Percentiles rank a stretch among this genome's conserved stretches.
Conservation (phyloP, 805 yeast genomes). For the Pichia manshurica region DNA sequence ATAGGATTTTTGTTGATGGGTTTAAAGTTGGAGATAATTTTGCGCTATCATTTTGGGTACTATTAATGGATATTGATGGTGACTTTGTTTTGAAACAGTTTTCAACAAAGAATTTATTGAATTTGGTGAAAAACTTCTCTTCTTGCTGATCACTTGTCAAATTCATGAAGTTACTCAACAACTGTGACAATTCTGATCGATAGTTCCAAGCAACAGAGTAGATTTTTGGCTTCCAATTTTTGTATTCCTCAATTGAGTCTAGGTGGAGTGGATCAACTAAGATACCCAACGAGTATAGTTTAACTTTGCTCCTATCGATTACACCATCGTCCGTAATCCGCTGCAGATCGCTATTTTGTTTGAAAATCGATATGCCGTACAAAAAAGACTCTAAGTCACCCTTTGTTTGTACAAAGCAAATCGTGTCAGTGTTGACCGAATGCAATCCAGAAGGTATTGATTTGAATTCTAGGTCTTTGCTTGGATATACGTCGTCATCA, state of each 20-base stretch:
- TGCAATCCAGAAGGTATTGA: constrained; percentile 70
- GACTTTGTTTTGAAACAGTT: constrained; percentile 1
- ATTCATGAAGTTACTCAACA: constrained; percentile 28
- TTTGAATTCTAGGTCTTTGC: constrained; percentile 52
- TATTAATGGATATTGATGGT: neutral
- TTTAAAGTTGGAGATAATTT: neutral
- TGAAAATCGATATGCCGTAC: constrained; percentile 50
- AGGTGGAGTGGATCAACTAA: constrained; percentile 40
- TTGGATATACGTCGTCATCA: constrained; percentile 22
- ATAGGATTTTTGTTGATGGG: constrained; percentile 10
- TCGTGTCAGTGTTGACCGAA: constrained; percentile 42
- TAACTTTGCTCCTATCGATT: constrained; percentile 39
- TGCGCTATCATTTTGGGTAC: neutral
- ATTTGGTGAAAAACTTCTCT: constrained; percentile 7
- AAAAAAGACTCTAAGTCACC: constrained; percentile 21
- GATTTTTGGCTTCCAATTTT: constrained; percentile 37
- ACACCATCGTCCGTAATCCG: constrained; percentile 15
- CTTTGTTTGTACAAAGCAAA: constrained; percentile 41
- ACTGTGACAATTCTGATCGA: constrained; percentile 29
- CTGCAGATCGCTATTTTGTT: constrained; percentile 33
- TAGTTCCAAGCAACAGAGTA: constrained; percentile 42
- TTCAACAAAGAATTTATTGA: constrained; percentile 1
- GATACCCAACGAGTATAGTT: constrained; percentile 62
- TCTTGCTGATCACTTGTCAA: constrained; percentile 18
- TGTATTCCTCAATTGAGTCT: constrained; percentile 7